A percentile compares a stretch with the other conserved stretches of the same genome.
These are phyloP conservation scores for Neofusicoccum sp. DNA, from an alignment of 2,329 filamentous ascomycete species.

Conservation along the genomic window DNA sequence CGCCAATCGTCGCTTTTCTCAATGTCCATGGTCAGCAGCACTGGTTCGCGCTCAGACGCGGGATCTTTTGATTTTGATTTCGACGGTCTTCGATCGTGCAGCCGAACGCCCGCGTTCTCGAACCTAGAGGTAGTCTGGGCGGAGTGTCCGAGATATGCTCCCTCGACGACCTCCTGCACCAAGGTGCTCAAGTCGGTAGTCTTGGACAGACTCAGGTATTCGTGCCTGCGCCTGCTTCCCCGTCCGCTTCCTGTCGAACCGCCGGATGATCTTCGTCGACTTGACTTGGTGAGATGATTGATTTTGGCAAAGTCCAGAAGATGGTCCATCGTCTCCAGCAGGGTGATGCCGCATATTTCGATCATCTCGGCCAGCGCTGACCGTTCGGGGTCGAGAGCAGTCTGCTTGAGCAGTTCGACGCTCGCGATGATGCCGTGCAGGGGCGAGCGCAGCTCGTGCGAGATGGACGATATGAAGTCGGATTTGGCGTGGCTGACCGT, in stretches of 20 bases:
- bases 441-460: constrained; percentile 35
- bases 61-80: not conserved
- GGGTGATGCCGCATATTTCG: constrained; percentile 44
- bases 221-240: not conserved
- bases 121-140: not conserved
- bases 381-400: constrained; percentile 14
- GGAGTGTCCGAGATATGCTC: not conserved
- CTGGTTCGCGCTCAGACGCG: not conserved
- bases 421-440: constrained; percentile 19
- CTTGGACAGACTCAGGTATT: not conserved
- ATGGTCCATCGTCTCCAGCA: constrained; percentile 44
- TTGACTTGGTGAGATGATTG: constrained; percentile 24
- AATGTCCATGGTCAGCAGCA: constrained; percentile 47
- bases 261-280: not conserved
- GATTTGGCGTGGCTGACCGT: constrained; percentile 43
- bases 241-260: not conserved
- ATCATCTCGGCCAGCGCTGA: constrained; percentile 29
- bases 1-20: constrained; percentile 42
- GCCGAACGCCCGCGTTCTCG: not conserved
- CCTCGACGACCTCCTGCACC: constrained; percentile 15
- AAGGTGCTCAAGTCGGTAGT: not conserved
- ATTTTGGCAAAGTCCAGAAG: constrained; percentile 40
- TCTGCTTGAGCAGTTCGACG: constrained; percentile 26
- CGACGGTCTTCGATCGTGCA: not conserved
- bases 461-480: constrained; percentile 46